These are phyloP conservation scores for Apiospora malaysiana DNA, from an alignment of 2,329 filamentous ascomycete species.

Conservation along the genomic window DNA sequence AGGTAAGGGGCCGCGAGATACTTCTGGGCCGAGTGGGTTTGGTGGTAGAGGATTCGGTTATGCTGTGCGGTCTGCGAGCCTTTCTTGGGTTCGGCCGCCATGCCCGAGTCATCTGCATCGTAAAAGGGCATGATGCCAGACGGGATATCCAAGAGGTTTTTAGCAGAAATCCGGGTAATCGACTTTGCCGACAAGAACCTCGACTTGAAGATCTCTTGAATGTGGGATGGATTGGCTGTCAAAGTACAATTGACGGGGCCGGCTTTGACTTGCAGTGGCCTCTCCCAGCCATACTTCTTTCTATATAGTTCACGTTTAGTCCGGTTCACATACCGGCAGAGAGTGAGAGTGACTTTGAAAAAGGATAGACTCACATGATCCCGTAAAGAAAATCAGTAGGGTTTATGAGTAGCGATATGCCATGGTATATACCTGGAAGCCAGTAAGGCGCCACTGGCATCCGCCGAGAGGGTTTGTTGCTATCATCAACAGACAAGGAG, in stretches of 20 bases:
- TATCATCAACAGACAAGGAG: not conserved
- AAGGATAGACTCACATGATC: not conserved
- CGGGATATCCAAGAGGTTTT: constrained; percentile 21
- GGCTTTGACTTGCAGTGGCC: constrained; percentile 13
- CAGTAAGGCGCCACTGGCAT: constrained; percentile 19
- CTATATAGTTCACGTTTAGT: not conserved
- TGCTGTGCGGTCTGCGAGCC: constrained; percentile 20
- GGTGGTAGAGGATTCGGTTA: constrained; percentile 24
- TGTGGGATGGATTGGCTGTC: constrained; percentile 21
- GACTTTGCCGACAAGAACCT: constrained; percentile 23
- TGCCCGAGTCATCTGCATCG: constrained; percentile 27
- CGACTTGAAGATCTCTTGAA: constrained; percentile 23
- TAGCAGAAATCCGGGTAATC: constrained; percentile 19
- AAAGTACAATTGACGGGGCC: constrained; percentile 22
- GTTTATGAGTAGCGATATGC: not conserved
- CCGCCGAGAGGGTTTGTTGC: not conserved
- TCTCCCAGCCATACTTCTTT: constrained; percentile 10
- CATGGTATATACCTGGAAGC: constrained; percentile 13
- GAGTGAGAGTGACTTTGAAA: too few relatives aligned
- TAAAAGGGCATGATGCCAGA: constrained; percentile 23
- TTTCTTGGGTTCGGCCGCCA: constrained; percentile 21
- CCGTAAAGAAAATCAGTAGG: not conserved
- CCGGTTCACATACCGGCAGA: too few relatives aligned
- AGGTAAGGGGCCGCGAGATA: constrained; percentile 23
- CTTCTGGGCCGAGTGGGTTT: constrained; percentile 22